Base-by-base conservation (phyloP, 192 early-diverging fungal genomes). In the Coemansia nantahalensis region DNA sequence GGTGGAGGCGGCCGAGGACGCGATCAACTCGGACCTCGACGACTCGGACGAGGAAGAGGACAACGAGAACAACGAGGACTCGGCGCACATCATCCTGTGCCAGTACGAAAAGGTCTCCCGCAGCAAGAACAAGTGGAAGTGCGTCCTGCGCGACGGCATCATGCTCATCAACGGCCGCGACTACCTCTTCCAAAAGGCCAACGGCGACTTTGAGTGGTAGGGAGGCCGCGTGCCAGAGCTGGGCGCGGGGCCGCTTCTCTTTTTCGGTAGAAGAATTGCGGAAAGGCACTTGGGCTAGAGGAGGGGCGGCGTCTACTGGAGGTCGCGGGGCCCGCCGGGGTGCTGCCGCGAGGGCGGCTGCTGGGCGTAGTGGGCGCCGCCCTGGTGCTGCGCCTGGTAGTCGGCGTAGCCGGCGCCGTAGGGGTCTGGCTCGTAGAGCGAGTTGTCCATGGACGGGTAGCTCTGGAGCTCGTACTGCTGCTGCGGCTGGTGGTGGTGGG, bases 121-220 rank as follows among this genome's bases (percentile, higher is more conserved):
- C 37, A 93, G 91, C 48, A 99, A 96, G 76, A 99, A 95, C 80
- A 96, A 94, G 77, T 99, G 96, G 96, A 96, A 96, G 82, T 96
- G 92, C 62, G 83, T 91, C 6, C 78, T 99, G 40, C 91, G 91
- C 70, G 96, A 99, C 59, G 96, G 96, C 14, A 95, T 99, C 60
- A 87, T 95, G 79, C 70, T 92, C 55, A 84, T 95, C 45, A 93
- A 97, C 56, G 96, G 96, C 28, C 85, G 84, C 45, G 96, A 99
- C 60, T 96, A 93, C 59, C 65, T 97, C 34, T 99, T 99, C 80
- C 85, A 91, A 59, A 89, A 87, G 70, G 91, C 90, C 7, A 96
- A 84, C 46, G 91, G 94, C 35, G 96, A 99, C 48, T 99, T 97
- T 82, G 94, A 97, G 59, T 97, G 94, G 91, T 98, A 81, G 81